Percentiles rank a stretch among this genome's conserved stretches.
Conservation (phyloP, 768 basidiomycete genomes). For the Naematelia aurantialba region DNA sequence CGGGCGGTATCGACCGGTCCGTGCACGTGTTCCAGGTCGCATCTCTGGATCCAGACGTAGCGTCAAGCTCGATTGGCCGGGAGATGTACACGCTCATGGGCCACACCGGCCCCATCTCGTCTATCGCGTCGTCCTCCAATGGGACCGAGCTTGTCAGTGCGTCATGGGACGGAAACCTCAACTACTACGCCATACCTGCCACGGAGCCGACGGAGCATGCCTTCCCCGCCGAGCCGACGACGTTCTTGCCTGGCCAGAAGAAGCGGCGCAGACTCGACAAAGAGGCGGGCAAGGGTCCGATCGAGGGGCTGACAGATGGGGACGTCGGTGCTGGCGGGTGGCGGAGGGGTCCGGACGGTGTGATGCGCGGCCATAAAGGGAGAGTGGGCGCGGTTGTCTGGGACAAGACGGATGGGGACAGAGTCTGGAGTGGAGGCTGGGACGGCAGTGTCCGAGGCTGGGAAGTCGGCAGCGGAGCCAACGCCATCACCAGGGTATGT, state of each 20-base stretch:
- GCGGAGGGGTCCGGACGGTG: conserved; percentile 60
- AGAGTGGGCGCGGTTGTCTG: conserved; percentile 74
- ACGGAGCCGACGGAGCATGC: conserved; percentile 63
- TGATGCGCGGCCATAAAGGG: conserved; percentile 78
- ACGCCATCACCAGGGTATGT: conserved; percentile 47
- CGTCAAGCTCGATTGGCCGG: conserved; percentile 43
- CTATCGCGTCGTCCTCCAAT: conserved; percentile 58
- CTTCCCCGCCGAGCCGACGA: conserved; percentile 54
- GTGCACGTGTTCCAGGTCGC: conserved; percentile 48
- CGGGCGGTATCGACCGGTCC: conserved; percentile 49
- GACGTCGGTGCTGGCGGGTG: conserved; percentile 44
- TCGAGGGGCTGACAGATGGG: conserved; percentile 28
- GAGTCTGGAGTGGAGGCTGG: conserved; percentile 64
- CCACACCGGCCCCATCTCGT: conserved; percentile 76
- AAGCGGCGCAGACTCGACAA: conserved; percentile 64
- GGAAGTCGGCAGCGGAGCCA: conserved; percentile 69
- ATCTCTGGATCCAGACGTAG: conserved; percentile 41
- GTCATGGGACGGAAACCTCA: conserved; percentile 82
- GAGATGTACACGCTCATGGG: conserved; percentile 69
- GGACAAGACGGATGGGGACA: conserved; percentile 47
- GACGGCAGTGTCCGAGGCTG: conserved; percentile 86
- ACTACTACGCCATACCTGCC: conserved; percentile 56
- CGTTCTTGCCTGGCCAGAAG: conserved; percentile 49
- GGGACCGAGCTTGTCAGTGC: conserved; percentile 71
- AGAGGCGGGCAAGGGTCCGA: conserved; percentile 55